Evolutionary conservation across 2,329 filamentous ascomycete genomes (phyloP).

Genomic region (Colletotrichum spinosum): DNA sequence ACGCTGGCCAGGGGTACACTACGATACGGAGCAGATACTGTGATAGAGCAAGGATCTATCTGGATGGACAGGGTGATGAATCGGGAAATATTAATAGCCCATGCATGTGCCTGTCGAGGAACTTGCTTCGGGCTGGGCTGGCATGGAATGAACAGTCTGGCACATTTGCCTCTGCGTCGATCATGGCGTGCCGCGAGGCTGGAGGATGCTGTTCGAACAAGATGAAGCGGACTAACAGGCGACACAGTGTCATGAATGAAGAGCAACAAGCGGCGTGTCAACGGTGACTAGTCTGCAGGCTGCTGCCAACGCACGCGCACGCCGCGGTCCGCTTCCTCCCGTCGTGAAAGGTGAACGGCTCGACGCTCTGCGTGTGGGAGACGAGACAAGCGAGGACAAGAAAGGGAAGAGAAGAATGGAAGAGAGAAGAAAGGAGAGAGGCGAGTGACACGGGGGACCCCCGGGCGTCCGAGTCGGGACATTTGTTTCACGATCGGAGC

Average conservation of each 20-base stretch:
- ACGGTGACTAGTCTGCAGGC: background rate
- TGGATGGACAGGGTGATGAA: slow-evolving; percentile 3
- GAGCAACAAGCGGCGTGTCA: no score
- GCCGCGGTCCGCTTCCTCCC: slow-evolving; percentile 26
- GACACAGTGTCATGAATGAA: no score
- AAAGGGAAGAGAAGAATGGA: background rate
- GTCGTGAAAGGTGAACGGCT: background rate
- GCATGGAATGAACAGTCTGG: slow-evolving; percentile 20
- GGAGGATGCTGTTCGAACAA: background rate
- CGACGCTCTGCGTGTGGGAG: background rate
- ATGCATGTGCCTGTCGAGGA: slow-evolving; percentile 21
- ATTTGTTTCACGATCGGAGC: slow-evolving; percentile 36
- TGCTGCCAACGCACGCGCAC: slow-evolving; percentile 1
- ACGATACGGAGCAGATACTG: no score
- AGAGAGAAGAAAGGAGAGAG: background rate
- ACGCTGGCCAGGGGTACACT: background rate
- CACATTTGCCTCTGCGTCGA: background rate
- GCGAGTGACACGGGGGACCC: slow-evolving; percentile 5
- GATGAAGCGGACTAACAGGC: background rate
- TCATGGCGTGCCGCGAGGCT: background rate
- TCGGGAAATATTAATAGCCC: slow-evolving; percentile 34
- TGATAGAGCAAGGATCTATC: background rate
- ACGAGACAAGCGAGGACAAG: background rate
- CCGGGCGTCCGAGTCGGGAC: slow-evolving; percentile 32
- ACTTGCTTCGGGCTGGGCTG: slow-evolving; percentile 15